Base-by-base conservation (phyloP, 768 basidiomycete species). In the Panaeolus papilionaceus region DNA sequence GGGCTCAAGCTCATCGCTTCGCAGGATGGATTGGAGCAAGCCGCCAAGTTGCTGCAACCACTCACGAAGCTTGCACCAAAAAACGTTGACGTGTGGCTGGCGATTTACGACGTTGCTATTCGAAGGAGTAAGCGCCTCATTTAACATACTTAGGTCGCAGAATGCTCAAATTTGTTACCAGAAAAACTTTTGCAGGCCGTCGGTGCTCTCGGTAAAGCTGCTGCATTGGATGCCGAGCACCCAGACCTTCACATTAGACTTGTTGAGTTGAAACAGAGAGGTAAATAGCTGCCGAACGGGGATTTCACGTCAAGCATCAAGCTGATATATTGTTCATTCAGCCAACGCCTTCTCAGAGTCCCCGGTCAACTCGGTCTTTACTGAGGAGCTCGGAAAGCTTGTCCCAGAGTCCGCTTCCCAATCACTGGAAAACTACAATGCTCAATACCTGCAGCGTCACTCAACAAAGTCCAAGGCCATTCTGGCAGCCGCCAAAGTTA, bases 141-240 rank as follows among this genome's bases (percentile, higher is more conserved):
- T 33, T 33, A 45, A 39, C 23, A 6, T 18, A 51, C 9, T 67
- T 42, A 38, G 58, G 64, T 42, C 38, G 38, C 26, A 64, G 51
- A 33, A 38, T 71, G 5, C 38, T 44, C 10, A 28, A 42, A 4
- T 58, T 23, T 71, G 3, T 69, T 62, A 54, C 18, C 38, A 96
- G 96, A 88, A 75, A 94, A 94, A 76, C 88, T 89, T 68, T 79
- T 96, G 40, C 93, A 94, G 71, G 96, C 96, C 0, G 76, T 88
- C 3, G 83, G 84, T 70, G 92, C 92, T 0, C 84, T 98, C 4
- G 81, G 80, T 11, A 81, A 78, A 4, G 93, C 91, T 0, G 81
- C 81, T 18, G 73, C 80, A 3, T 69, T 94, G 11, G 83, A 88
- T 64, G 69, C 85, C 0, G 79, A 87, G 16, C 75, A 90, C 66